These are phyloP conservation scores for Ceratobasidium sp. DNA, from an alignment of 1,284 basidiomycete genomes.

Conservation along the genomic window DNA sequence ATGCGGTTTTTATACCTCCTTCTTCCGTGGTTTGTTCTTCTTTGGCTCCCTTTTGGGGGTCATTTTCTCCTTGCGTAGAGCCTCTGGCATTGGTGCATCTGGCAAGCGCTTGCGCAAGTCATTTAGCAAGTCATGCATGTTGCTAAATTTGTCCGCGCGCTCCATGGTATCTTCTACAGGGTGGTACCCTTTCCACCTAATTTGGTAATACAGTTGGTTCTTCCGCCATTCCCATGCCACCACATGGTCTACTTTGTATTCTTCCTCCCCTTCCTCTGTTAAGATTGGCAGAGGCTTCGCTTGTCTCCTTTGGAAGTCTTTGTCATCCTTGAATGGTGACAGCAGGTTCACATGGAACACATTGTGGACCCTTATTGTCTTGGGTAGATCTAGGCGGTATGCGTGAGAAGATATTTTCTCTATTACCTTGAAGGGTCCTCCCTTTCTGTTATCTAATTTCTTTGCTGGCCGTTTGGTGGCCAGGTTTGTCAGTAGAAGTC, in stretches of 20 bases:
- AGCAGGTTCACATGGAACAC: neutral
- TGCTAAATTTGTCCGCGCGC: too few species aligned
- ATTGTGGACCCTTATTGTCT: too few species aligned
- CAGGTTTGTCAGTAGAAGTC: neutral
- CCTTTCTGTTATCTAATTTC: neutral
- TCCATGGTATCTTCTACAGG: too few species aligned
- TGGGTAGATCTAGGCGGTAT: neutral
- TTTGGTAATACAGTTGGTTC: neutral
- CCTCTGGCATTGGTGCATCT: too few species aligned
- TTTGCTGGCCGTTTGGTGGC: neutral
- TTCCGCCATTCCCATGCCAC: neutral
- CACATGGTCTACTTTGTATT: neutral
- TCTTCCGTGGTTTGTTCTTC: too few species aligned
- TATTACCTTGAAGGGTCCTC: neutral
- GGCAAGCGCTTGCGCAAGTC: too few species aligned
- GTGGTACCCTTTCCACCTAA: neutral
- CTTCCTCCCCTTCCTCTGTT: neutral
- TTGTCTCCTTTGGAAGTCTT: neutral
- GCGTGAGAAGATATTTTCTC: neutral
- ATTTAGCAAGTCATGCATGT: too few species aligned
- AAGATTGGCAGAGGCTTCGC: neutral
- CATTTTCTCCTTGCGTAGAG: too few species aligned
- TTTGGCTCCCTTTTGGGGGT: too few species aligned
- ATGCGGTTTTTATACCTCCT: too few species aligned
- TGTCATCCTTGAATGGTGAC: neutral